phyloP scores from a whole-genome alignment of 78 protist species.

The Pigoraptor vietnamica region DNA sequence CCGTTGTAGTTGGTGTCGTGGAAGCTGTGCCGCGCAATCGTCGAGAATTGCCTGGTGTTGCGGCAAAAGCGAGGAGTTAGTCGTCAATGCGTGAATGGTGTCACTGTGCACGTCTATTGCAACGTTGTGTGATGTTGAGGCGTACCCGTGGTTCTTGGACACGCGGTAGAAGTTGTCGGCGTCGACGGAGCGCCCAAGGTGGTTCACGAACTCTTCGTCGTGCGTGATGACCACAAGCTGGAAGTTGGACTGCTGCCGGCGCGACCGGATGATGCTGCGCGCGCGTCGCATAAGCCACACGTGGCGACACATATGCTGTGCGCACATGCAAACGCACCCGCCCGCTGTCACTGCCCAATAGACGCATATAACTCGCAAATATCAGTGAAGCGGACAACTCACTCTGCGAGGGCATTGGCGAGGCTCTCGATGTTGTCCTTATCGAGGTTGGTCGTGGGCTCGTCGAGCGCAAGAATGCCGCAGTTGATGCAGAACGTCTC shows the following conservation, averaged over 20 bases:
- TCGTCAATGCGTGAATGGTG: too few species aligned
- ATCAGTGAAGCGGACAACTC: background rate
- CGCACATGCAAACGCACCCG: too few species aligned
- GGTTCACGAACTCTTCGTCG: constrained; percentile 89
- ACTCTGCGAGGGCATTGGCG: constrained; percentile 65
- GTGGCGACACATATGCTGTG: background rate
- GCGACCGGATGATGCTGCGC: constrained; percentile 47
- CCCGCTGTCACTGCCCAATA: too few species aligned
- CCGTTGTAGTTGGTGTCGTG: background rate
- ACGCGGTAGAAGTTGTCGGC: background rate
- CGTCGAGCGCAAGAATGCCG: constrained; percentile 98
- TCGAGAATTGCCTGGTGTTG: background rate
- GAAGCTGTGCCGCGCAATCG: background rate
- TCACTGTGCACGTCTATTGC: too few species aligned
- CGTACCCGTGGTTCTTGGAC: background rate
- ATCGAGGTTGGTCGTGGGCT: constrained; percentile 99
- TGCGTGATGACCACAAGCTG: constrained; percentile 99
- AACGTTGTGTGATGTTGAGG: too few species aligned
- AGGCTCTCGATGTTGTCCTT: constrained; percentile 74
- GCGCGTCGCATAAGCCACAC: background rate
- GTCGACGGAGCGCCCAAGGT: background rate
- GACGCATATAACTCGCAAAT: background rate
- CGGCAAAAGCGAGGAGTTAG: background rate
- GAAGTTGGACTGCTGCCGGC: constrained; percentile 71
- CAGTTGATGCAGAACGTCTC: constrained; percentile 95